A percentile compares a stretch with the other conserved stretches of the same genome.
phyloP scores from a whole-genome alignment of 2,329 filamentous ascomycete genomes.

The Neonectria ditissima region DNA sequence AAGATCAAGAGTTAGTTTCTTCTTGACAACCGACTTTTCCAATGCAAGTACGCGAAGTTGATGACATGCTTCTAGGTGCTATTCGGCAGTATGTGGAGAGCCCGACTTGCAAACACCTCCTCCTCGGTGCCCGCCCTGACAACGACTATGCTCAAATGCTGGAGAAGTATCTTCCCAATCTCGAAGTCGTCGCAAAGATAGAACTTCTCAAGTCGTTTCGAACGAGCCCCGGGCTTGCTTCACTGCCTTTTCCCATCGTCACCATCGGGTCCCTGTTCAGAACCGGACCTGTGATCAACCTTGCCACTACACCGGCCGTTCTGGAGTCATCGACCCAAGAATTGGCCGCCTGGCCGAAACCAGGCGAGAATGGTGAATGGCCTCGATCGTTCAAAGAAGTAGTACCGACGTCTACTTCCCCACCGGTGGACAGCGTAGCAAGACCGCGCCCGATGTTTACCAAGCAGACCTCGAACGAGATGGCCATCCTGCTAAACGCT shows the following conservation, averaged over 20 bases:
- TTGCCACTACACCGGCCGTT: background rate
- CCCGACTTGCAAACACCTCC: background rate
- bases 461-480: no score
- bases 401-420: background rate
- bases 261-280: background rate
- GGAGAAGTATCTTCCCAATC: background rate
- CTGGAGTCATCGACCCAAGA: background rate
- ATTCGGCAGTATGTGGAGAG: slow-evolving; percentile 5
- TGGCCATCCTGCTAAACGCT: background rate
- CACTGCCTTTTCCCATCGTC: background rate
- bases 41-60: background rate
- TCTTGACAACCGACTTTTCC: background rate
- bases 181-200: background rate
- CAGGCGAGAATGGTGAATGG: background rate
- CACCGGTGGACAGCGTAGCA: background rate
- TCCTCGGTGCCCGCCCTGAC: slow-evolving; percentile 10
- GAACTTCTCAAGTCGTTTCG: slow-evolving; percentile 7
- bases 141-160: slow-evolving; percentile 1
- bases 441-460: background rate
- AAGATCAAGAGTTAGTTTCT: background rate
- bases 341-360: background rate
- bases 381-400: background rate
- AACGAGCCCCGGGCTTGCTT: background rate
- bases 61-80: background rate
- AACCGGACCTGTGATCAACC: background rate